Evolutionary conservation across 2,329 filamentous ascomycete species (phyloP).

Genomic region (Cordyceps javanica): DNA sequence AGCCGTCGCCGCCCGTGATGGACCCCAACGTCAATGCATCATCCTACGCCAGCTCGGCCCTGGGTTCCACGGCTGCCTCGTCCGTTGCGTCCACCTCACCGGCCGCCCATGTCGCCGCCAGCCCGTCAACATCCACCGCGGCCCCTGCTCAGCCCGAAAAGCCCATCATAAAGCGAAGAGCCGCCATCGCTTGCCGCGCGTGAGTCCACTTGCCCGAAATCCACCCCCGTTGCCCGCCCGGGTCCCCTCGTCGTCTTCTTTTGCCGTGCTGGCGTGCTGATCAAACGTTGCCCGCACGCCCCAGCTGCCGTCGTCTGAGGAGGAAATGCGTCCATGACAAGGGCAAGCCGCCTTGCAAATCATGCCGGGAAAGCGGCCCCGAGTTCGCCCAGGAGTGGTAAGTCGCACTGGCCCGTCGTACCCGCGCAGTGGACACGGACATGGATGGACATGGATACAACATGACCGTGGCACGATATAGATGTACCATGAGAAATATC

Average conservation of each 20-base stretch:
- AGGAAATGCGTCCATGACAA: slow-evolving; percentile 50
- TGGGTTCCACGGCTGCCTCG: slow-evolving; percentile 1
- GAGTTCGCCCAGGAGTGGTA: slow-evolving; percentile 43
- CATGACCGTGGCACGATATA: too few relatives aligned
- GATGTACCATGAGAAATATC: not conserved
- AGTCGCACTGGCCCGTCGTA: slow-evolving; percentile 15
- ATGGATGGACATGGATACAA: too few relatives aligned
- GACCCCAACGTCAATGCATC: slow-evolving; percentile 5
- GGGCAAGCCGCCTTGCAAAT: slow-evolving; percentile 42
- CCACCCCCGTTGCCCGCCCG: not conserved
- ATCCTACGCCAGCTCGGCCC: not conserved
- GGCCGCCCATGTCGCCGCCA: slow-evolving; percentile 2
- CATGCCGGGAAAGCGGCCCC: slow-evolving; percentile 45
- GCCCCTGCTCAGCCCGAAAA: slow-evolving; percentile 2
- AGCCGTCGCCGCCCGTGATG: not conserved
- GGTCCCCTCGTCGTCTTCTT: not conserved
- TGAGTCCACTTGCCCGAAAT: slow-evolving; percentile 23
- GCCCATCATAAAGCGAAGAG: slow-evolving; percentile 39
- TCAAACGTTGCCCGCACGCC: not conserved
- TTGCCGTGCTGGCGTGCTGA: not conserved
- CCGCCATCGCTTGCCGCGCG: slow-evolving; percentile 48
- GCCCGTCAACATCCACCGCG: slow-evolving; percentile 1
- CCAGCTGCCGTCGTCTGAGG: slow-evolving; percentile 50
- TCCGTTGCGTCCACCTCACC: slow-evolving; percentile 9
- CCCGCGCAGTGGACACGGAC: too few relatives aligned